Conservation (phyloP, 192 early-diverging fungal genomes). For the Chytriomyces sp. region DNA sequence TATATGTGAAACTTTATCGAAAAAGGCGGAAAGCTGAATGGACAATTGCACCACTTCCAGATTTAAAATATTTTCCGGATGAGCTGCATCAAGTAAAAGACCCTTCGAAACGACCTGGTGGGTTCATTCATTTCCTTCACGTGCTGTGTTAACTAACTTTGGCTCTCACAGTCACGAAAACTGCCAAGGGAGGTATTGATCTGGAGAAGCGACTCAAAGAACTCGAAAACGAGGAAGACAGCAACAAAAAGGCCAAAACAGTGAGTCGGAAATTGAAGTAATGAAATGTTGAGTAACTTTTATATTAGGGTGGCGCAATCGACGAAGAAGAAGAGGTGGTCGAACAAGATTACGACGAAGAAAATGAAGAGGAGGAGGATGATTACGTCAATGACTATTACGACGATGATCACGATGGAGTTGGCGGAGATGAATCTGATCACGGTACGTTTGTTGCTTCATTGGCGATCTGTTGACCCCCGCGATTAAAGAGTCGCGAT, state of each 20-base stretch:
- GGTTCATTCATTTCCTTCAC: background rate
- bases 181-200: slow-evolving; percentile 21
- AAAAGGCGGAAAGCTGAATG: no score
- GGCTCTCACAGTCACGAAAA: slow-evolving; percentile 6
- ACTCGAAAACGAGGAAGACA: slow-evolving; percentile 23
- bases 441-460: slow-evolving; percentile 12
- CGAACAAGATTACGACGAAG: slow-evolving; percentile 36
- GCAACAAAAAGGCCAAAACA: slow-evolving; percentile 12
- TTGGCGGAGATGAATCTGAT: slow-evolving; percentile 30
- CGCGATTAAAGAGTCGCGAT: no score
- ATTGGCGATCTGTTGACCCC: no score
- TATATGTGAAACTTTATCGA: no score
- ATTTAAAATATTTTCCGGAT: slow-evolving; percentile 32
- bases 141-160: background rate
- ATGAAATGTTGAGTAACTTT: no score
- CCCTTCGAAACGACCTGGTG: slow-evolving; percentile 20
- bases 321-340: slow-evolving; percentile 30
- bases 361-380: slow-evolving; percentile 32
- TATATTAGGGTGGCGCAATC: slow-evolving; percentile 37
- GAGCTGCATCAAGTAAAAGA: slow-evolving; percentile 39
- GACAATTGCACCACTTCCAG: background rate
- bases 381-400: slow-evolving; percentile 31
- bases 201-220: slow-evolving; percentile 13
- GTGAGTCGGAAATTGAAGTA: background rate
- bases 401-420: slow-evolving; percentile 39